Evolutionary conservation across 2,329 filamentous ascomycete genomes (phyloP).

Genomic region (Neofusicoccum ribis): DNA sequence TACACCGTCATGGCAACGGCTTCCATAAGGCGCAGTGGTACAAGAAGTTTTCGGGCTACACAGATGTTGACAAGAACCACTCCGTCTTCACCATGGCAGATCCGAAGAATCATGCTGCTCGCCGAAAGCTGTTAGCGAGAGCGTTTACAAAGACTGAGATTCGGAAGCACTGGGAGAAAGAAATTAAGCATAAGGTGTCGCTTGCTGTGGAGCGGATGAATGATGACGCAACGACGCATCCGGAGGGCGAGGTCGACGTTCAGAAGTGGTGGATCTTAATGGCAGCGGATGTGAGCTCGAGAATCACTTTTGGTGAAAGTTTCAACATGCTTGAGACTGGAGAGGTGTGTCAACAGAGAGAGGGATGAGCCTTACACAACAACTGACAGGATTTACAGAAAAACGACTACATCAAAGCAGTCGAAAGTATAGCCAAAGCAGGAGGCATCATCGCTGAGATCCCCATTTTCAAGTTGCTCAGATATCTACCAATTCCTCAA

Average conservation of each 20-base stretch:
- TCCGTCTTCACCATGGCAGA: constrained; percentile 42
- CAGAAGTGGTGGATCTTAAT: constrained; percentile 43
- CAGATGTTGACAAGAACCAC: constrained; percentile 19
- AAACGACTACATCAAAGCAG: constrained; percentile 37
- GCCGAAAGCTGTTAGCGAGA: constrained; percentile 39
- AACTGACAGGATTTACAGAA: constrained; percentile 21
- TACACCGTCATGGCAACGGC: constrained; percentile 32
- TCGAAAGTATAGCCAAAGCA: constrained; percentile 37
- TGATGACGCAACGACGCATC: constrained; percentile 21
- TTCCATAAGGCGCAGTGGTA: constrained; percentile 19
- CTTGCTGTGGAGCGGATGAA: constrained; percentile 37
- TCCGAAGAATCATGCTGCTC: constrained; percentile 33
- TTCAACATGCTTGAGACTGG: constrained; percentile 42
- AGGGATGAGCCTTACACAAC: neutral
- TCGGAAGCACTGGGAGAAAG: constrained; percentile 37
- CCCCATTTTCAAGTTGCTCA: constrained; percentile 31
- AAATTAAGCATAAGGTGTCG: constrained; percentile 33
- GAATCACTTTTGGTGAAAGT: constrained; percentile 42
- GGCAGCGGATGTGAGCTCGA: constrained; percentile 40
- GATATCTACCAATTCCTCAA: constrained; percentile 28
- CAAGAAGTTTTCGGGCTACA: neutral
- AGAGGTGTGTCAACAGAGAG: constrained; percentile 25
- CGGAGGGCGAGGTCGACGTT: constrained; percentile 32
- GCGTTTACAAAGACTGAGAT: constrained; percentile 39
- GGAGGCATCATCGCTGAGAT: constrained; percentile 39